A percentile compares a stretch with the other conserved stretches of the same genome.
These are phyloP conservation scores for Myxozyma mucilagina DNA, from an alignment of 805 yeast genomes.

Conservation along the genomic window DNA sequence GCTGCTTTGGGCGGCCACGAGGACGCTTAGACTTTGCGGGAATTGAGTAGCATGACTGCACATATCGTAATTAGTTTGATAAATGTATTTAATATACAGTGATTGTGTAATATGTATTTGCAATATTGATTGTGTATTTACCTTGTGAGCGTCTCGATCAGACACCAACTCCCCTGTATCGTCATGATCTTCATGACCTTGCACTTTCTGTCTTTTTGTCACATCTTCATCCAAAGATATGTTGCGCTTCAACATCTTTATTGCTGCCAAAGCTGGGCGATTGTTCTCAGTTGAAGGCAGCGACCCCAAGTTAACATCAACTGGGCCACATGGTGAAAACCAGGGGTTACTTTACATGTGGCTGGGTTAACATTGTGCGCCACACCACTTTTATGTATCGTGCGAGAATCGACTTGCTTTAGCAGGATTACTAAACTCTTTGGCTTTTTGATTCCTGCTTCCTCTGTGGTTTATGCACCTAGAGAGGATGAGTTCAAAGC, in stretches of 20 bases:
- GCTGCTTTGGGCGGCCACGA: background rate
- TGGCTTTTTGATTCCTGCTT: background rate
- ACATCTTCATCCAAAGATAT: background rate
- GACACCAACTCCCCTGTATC: slow-evolving; percentile 12
- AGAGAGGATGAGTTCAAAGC: background rate
- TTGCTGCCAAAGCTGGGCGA: too few species aligned
- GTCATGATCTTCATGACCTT: background rate
- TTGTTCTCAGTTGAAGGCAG: too few species aligned
- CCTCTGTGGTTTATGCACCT: too few species aligned
- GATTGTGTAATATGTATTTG: too few species aligned
- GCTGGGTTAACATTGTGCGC: too few species aligned
- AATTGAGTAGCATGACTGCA: slow-evolving; percentile 20
- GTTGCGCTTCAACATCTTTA: background rate
- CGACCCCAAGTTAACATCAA: too few species aligned
- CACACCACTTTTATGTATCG: too few species aligned
- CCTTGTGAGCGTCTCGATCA: slow-evolving; percentile 29
- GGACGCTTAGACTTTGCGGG: background rate
- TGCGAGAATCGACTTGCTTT: too few species aligned
- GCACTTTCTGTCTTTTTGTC: background rate
- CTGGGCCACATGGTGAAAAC: too few species aligned
- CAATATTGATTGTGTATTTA: too few species aligned
- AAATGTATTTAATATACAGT: background rate
- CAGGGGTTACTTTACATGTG: too few species aligned
- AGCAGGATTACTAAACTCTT: too few species aligned
- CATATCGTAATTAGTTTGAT: background rate